phyloP scores from a whole-genome alignment of 805 yeast species.

The Candida yuanshanica region DNA sequence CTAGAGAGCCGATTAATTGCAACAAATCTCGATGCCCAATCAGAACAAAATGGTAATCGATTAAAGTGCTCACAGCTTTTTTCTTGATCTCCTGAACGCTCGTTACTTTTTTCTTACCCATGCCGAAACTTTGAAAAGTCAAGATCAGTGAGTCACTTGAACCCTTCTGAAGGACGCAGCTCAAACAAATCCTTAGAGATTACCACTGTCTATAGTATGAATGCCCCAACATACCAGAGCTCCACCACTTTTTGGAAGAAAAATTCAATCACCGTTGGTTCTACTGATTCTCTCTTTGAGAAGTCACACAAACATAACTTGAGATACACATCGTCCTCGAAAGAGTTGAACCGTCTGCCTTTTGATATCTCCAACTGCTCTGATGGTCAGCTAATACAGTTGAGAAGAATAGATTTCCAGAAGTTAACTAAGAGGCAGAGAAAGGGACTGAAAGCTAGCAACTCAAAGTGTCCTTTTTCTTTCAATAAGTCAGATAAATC shows the following conservation, averaged over 20 bases:
- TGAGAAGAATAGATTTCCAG: conserved; percentile 1
- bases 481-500: conserved; percentile 2
- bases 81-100: too few species aligned
- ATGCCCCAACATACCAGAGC: background rate
- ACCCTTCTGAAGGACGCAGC: background rate
- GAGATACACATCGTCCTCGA: background rate
- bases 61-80: too few species aligned
- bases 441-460: background rate
- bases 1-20: too few species aligned
- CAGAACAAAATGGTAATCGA: too few species aligned
- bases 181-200: background rate
- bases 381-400: conserved; percentile 1
- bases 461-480: conserved; percentile 2
- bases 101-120: too few species aligned
- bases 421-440: conserved; percentile 1
- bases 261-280: background rate
- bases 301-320: background rate
- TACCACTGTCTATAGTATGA: background rate
- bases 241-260: background rate
- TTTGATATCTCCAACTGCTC: conserved; percentile 1
- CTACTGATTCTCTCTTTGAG: background rate
- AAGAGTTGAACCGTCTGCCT: background rate
- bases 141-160: too few species aligned
- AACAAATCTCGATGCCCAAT: too few species aligned
- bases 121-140: too few species aligned